Percentiles rank a stretch among this genome's conserved stretches.
Conservation (phyloP, 768 basidiomycete species). For the Tephrocybe rancida region DNA sequence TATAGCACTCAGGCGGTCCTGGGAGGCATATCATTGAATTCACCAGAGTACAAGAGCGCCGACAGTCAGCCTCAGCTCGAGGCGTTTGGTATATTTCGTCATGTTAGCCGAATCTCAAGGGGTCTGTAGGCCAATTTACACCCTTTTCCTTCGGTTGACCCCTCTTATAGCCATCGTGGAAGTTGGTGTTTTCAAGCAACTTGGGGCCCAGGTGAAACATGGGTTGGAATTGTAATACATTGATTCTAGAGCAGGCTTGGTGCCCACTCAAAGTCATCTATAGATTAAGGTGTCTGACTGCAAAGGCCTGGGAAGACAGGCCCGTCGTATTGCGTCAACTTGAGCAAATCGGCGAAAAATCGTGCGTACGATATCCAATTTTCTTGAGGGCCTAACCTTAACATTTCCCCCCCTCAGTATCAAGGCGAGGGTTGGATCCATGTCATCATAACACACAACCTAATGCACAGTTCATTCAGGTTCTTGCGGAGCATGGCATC, state of each 20-base stretch:
- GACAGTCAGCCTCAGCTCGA: slow-evolving; percentile 80
- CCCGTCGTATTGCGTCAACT: slow-evolving; percentile 86
- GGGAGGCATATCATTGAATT: slow-evolving; percentile 68
- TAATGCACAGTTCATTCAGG: slow-evolving; percentile 48
- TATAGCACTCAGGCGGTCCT: slow-evolving; percentile 60
- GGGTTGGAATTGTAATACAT: slow-evolving; percentile 74
- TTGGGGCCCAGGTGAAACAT: slow-evolving; percentile 69
- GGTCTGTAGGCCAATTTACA: slow-evolving; percentile 41
- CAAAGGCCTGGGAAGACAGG: slow-evolving; percentile 92
- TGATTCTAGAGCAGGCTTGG: not conserved
- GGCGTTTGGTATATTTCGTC: slow-evolving; percentile 69
- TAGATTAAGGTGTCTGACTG: slow-evolving; percentile 76
- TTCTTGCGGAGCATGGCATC: slow-evolving; percentile 76
- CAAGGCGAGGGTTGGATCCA: not conserved
- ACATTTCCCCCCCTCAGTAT: slow-evolving; percentile 18
- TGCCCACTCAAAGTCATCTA: not conserved
- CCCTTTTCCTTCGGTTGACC: not conserved
- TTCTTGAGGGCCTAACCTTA: slow-evolving; percentile 31
- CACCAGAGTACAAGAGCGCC: slow-evolving; percentile 65
- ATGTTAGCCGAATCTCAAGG: slow-evolving; percentile 73
- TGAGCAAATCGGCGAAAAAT: slow-evolving; percentile 90
- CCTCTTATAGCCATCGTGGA: slow-evolving; percentile 68
- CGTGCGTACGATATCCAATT: slow-evolving; percentile 46
- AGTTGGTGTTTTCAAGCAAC: slow-evolving; percentile 65
- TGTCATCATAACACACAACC: not conserved